Percentiles rank a stretch among this genome's conserved stretches.
These are phyloP conservation scores for Plasmodium gaboni DNA, from an alignment of 169 alveolate species.

Conservation along the genomic window DNA sequence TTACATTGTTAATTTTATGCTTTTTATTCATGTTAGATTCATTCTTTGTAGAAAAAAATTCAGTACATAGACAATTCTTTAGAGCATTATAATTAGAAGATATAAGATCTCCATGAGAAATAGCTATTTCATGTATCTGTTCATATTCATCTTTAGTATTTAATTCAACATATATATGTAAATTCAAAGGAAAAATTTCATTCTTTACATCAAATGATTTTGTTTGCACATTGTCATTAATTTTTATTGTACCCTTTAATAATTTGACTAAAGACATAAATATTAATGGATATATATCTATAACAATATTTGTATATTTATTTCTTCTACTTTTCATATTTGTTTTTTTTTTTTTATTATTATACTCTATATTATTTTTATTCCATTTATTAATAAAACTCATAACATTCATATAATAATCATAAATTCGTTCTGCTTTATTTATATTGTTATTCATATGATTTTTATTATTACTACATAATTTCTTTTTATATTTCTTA, in stretches of 20 bases:
- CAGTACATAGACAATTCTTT: conserved; percentile 35
- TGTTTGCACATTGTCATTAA: conserved; percentile 40
- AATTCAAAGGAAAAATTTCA: conserved; percentile 40
- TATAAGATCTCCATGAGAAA: background rate
- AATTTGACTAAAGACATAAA: conserved; percentile 41
- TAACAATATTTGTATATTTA: conserved; percentile 61
- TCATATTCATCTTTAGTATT: conserved; percentile 36
- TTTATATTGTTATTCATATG: background rate
- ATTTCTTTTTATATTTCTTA: background rate
- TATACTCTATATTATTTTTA: conserved; percentile 49
- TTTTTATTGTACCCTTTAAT: conserved; percentile 23
- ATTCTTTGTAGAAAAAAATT: background rate
- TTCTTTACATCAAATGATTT: conserved; percentile 64
- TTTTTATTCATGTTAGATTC: background rate
- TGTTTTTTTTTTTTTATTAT: conserved; percentile 35
- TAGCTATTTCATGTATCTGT: conserved; percentile 20
- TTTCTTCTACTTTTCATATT: conserved; percentile 55
- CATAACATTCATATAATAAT: conserved; percentile 7
- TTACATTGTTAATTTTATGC: no score
- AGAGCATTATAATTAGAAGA: conserved; percentile 9
- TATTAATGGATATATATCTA: conserved; percentile 64
- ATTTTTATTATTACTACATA: background rate
- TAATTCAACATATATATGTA: conserved; percentile 20
- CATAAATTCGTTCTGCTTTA: conserved; percentile 6
- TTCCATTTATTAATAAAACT: conserved; percentile 36